Percentiles rank a stretch among this genome's conserved stretches.
Conservation (phyloP, 75 land plant genomes). For the Pinus albicaulis region DNA sequence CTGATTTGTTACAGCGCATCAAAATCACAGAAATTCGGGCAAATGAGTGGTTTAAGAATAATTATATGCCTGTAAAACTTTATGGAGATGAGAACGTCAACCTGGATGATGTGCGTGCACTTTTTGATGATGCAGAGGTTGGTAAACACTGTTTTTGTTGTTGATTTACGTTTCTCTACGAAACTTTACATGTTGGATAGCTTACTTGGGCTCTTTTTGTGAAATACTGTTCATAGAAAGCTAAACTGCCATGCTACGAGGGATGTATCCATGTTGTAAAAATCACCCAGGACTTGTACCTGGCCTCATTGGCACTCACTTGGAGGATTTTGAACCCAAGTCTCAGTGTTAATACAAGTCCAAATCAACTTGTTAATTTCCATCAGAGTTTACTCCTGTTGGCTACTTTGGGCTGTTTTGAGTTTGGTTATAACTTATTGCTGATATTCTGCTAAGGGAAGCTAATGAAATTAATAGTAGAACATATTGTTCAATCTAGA, state of each 20-base stretch:
- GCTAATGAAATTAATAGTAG: background rate
- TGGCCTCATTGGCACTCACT: too few relatives aligned
- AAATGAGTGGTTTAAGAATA: conserved; percentile 78
- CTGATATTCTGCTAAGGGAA: background rate
- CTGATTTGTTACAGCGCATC: conserved; percentile 71
- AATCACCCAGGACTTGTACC: too few relatives aligned
- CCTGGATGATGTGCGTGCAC: conserved; percentile 87
- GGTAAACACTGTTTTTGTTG: conserved; percentile 4
- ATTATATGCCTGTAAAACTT: conserved; percentile 57
- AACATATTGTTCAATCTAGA: too few relatives aligned
- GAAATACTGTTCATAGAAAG: too few relatives aligned
- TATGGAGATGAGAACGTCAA: conserved; percentile 66
- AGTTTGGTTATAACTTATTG: background rate
- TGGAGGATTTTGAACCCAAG: too few relatives aligned
- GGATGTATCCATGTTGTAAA: too few relatives aligned
- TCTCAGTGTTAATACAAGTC: too few relatives aligned
- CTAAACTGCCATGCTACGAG: too few relatives aligned
- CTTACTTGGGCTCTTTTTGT: background rate
- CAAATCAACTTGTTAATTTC: too few relatives aligned
- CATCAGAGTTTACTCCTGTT: too few relatives aligned
- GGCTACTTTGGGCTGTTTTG: background rate
- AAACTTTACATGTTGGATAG: background rate
- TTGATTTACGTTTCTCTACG: background rate
- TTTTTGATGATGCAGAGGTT: conserved; percentile 96
- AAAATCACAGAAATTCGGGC: conserved; percentile 61